Conservation (phyloP, 768 basidiomycete species). For the Suillus occidentalis region DNA sequence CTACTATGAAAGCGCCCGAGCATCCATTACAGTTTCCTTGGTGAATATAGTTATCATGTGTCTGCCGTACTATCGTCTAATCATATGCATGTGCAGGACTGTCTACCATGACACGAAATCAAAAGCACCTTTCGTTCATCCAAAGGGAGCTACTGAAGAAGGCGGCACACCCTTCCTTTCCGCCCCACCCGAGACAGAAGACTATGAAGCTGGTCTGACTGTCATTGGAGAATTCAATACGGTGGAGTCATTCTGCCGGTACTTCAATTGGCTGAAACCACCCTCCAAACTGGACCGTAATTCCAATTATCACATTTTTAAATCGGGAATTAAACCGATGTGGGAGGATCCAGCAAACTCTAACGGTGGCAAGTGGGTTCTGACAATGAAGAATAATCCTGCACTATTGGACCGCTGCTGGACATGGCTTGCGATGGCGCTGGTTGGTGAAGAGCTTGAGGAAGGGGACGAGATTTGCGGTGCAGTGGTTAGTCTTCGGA, state of each 20-base stretch:
- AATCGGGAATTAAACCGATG: conserved; percentile 93
- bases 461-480: conserved; percentile 77
- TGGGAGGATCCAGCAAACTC: conserved; percentile 96
- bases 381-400: conserved; percentile 88
- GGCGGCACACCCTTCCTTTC: conserved; percentile 29
- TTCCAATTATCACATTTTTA: conserved; percentile 95
- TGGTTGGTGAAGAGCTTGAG: conserved; percentile 77
- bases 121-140: conserved; percentile 61
- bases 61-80: conserved; percentile 22
- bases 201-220: conserved; percentile 85
- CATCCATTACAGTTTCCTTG: conserved; percentile 86
- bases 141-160: conserved; percentile 27
- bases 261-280: conserved; percentile 93
- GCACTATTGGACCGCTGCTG: conserved; percentile 82
- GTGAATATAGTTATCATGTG: conserved; percentile 35
- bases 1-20: conserved; percentile 66
- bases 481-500: conserved; percentile 83
- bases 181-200: conserved; percentile 60
- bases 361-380: conserved; percentile 91
- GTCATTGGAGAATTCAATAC: conserved; percentile 89
- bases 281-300: conserved; percentile 87
- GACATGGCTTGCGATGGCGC: conserved; percentile 88
- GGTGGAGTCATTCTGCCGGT: conserved; percentile 87
- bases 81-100: conserved; percentile 53
- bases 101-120: conserved; percentile 88